Evolutionary conservation across 768 basidiomycete genomes (phyloP), one percentile per base, ranked within the genome.

Genomic region (Mrakia hoshinonis): DNA sequence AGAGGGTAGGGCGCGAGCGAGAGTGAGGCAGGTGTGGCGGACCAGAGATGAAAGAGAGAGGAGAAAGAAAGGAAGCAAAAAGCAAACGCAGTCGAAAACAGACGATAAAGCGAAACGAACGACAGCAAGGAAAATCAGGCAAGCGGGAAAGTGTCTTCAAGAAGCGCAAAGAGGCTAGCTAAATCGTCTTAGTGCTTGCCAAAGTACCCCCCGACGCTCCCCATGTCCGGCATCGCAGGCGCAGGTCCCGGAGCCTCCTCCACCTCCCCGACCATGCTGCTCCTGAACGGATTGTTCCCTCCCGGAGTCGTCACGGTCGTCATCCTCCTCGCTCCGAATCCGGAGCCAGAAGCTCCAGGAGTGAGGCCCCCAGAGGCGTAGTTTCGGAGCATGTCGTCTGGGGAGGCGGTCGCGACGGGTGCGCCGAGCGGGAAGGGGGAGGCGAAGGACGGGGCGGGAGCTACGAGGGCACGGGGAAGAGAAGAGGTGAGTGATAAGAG

Each of bases 241-340:
- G 39, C 62, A 0, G 22, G 10, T 24, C 46, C 43, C 9, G 43
- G 13, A 20, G 34, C 43, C 2, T 47, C 39, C 46, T n/a, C 43
- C 39, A 46, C n/a, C 62, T 64, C 62, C n/a, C 43, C 62, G n/a
- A 36, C 58, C 67, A 68, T 68, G 18, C 52, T 58, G 38, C 38
- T 60, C 39, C 67, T 55, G 43, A 68, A 68, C 2, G 67, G 67
- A 29, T 68, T 68, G 55, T 68, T 68, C n/a, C 55, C 67, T 7
- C 67, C 67, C 1, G 54, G 55, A 52, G n/a, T 36, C 11, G 54
- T 54, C 18, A 24, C n/a, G 18, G 18, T 58, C 1, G 46, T 39
- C 58, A 38, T 69, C 46, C 43, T 43, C 31, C 60, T 69, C 3
- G 15, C n/a, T 1, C 24, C 54, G 7, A 4, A 7, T 58, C 47